These are phyloP conservation scores for Salvia rosmarinus DNA, from an alignment of 257 asterid species.

Conservation along the genomic window DNA sequence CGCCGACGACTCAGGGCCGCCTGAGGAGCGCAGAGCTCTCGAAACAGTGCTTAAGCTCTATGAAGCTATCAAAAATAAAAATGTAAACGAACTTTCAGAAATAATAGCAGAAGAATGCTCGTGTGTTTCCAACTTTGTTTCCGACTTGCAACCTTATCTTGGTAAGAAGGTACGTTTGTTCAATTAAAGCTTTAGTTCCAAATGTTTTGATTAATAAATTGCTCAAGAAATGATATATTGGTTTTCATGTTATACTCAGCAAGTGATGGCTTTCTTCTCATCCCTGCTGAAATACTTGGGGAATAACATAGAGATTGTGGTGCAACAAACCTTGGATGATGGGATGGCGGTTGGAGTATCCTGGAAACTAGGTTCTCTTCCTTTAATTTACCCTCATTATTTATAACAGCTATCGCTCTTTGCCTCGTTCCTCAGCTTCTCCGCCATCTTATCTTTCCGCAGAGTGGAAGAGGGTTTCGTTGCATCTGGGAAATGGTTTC, in stretches of 20 bases:
- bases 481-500: constrained; percentile 70
- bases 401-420: too few relatives aligned
- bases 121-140: constrained; percentile 61
- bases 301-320: constrained; percentile 55
- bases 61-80: constrained; percentile 55
- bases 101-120: constrained; percentile 71
- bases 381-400: too few relatives aligned
- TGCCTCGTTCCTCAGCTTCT: neutral
- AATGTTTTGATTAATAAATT: neutral
- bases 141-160: constrained; percentile 49
- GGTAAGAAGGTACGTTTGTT: constrained; percentile 65
- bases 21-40: constrained; percentile 48
- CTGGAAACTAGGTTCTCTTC: constrained; percentile 69
- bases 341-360: constrained; percentile 66
- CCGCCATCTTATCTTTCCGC: neutral
- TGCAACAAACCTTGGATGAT: constrained; percentile 56
- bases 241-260: constrained; percentile 51
- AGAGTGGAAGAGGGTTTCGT: constrained; percentile 57
- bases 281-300: constrained; percentile 52
- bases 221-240: neutral
- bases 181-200: neutral
- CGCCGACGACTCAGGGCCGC: constrained; percentile 19
- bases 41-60: constrained; percentile 73
- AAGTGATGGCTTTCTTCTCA: constrained; percentile 65
- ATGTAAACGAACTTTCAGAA: constrained; percentile 53